A percentile compares a stretch with the other conserved stretches of the same genome.
Evolutionary conservation across 345 rosid genomes (phyloP).

Genomic region (Citrus maxima): DNA sequence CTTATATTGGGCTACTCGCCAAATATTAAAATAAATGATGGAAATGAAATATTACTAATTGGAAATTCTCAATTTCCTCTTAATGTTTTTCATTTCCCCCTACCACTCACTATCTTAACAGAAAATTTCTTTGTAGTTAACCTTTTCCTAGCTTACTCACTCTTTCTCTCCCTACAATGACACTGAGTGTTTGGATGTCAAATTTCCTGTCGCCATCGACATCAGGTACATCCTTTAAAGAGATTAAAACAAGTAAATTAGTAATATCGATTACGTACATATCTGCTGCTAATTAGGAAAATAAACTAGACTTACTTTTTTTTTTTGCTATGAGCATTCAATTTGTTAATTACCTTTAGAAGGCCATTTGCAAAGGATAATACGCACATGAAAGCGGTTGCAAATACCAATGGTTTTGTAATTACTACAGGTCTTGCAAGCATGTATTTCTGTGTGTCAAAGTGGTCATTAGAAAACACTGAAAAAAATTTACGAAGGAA

Average conservation of each 20-base stretch:
- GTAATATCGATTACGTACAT: background rate
- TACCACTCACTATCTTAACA: no score
- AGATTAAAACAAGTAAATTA: background rate
- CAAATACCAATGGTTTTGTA: slow-evolving; percentile 28
- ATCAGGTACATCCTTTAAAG: slow-evolving; percentile 37
- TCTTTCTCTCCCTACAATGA: slow-evolving; percentile 27
- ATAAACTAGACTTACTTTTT: background rate
- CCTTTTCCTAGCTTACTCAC: slow-evolving; percentile 1
- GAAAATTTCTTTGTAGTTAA: no score
- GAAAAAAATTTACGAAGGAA: background rate
- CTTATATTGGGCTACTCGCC: background rate
- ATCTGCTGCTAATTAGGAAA: no score
- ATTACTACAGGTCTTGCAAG: slow-evolving; percentile 27
- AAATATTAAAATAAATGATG: background rate
- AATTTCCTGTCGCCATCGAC: slow-evolving; percentile 30
- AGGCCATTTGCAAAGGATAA: slow-evolving; percentile 31
- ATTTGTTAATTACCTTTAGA: slow-evolving; percentile 25
- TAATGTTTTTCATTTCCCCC: no score
- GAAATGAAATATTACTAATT: no score
- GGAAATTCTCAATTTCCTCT: no score
- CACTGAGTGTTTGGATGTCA: slow-evolving; percentile 25
- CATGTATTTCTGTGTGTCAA: slow-evolving; percentile 28
- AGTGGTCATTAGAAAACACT: no score
- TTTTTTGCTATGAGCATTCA: no score
- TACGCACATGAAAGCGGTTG: slow-evolving; percentile 33